Base-by-base conservation (phyloP, 306 rosid genomes). In the Arachis hypogaea region DNA sequence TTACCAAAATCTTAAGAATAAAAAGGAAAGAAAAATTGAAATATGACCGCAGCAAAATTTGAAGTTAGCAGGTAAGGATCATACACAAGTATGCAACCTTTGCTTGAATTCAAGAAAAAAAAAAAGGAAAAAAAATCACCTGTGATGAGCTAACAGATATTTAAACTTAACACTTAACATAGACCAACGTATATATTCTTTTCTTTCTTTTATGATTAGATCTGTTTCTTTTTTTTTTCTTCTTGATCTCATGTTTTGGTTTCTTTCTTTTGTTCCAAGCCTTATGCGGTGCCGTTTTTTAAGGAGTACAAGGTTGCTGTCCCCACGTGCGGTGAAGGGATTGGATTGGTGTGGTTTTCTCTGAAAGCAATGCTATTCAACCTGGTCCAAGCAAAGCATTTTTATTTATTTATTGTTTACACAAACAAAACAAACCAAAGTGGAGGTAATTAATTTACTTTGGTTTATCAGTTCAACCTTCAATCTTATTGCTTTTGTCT, bases 171-270 rank as follows among this genome's bases (percentile, higher is more conserved):
- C 2, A 3, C 1, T 5, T 14, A 49, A 3, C 5, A 49, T 10
- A 78, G 33, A 69, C 63, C 84, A 76, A 81, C 74, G 88, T 76
- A 80, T 86, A 74, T 74, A 77, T 85, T 84, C 86, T 71, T 77
- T 81, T 74, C 77, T 14, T 14, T 22, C 28, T 22, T 22, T 22
- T 22, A 22, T 22, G 28, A 22, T 22, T 22, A 22, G 28, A 22
- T 22, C 28, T 22, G 28, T 22, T 22, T 22, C 1, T 22, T 22
- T 76, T 52, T 52, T 52, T n/a, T 51, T 7, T 51, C 3, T 6
- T n/a, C 57, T 9, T 47, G 4, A 9, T 47, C 7, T n/a, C 57
- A 54, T 54, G 59, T 9, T 64, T 66, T 33, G 11, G 49, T 57
- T 40, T 68, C 65, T 43, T 44, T 63, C 59, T 64, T 59, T 54